Base-by-base conservation (phyloP, 2,329 filamentous ascomycete genomes). In the Trichophyton schoenleinii region DNA sequence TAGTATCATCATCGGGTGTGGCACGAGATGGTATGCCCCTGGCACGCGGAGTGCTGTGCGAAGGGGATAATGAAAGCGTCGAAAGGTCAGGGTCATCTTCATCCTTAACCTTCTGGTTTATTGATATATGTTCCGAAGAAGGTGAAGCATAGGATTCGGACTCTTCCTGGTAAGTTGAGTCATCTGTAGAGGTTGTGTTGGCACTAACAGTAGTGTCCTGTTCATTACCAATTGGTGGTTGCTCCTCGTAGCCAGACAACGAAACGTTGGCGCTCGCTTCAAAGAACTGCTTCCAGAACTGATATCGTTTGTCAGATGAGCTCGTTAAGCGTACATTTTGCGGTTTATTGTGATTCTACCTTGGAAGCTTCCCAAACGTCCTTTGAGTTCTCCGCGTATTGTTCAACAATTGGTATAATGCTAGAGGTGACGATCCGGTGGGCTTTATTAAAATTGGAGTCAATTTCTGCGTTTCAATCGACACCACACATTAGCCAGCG, bases 281-380 rank as follows among this genome's bases (percentile, higher is more conserved):
- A 75, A 99, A 99, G 79, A 99, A 99, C 78, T 97, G 91, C 76
- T 99, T 99, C 94, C 94, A 99, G 76, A 99, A 99, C 88, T 95
- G 70, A 52, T 49, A 60, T 42, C 25, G 11, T 18, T 20, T 22
- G 28, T 15, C n/a, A 55, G 52, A 38, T n/a, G 13, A 9, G 36
- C 36, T 15, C 18, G n/a, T 31, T 52, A 9, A 22, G 20, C 20
- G 8, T 15, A 28, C 28, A 9, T 46, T n/a, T 3, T 59, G 25
- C 31, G 7, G 20, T 44, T 7, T 8, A 20, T n/a, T 36, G 52
- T 57, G 52, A 15, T 11, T 41, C 42, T 61, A 92, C 90, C 83
- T 95, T 96, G 60, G 92, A 95, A 22, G 91, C 91, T 68, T 97
- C 91, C 94, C 94, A 99, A 1, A 99, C 92, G 57, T 91, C 85